A percentile compares a stretch with the other conserved stretches of the same genome.
Evolutionary conservation across 83 land plant species (phyloP).

Genomic region (Picea abies): DNA sequence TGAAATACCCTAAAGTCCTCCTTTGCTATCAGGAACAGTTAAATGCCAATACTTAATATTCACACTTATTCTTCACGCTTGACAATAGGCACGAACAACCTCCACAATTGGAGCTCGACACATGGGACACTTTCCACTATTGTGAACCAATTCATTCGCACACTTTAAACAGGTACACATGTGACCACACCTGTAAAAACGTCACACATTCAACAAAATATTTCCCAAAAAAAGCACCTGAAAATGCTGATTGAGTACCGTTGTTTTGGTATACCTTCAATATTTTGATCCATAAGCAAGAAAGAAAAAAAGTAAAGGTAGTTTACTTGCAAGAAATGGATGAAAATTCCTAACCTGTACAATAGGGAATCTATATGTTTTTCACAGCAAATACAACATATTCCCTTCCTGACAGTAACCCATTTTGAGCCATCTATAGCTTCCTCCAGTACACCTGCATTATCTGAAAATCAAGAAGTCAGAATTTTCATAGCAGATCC

Average conservation of each 20-base stretch:
- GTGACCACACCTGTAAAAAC: slow-evolving; percentile 86
- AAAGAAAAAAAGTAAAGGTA: background rate
- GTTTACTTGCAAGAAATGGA: background rate
- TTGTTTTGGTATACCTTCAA: background rate
- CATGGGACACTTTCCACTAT: slow-evolving; percentile 92
- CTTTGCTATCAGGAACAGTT: too few species aligned
- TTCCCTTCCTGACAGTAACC: slow-evolving; percentile 87
- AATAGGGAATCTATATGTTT: slow-evolving; percentile 84
- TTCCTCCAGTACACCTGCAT: slow-evolving; percentile 51
- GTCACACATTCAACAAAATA: background rate
- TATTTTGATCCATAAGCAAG: background rate
- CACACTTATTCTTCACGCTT: slow-evolving; percentile 30
- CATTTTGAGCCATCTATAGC: slow-evolving; percentile 90
- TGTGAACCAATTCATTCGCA: slow-evolving; percentile 78
- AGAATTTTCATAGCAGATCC: background rate
- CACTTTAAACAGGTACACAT: slow-evolving; percentile 97
- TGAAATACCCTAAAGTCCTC: too few species aligned
- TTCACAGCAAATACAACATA: slow-evolving; percentile 94
- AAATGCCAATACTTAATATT: too few species aligned
- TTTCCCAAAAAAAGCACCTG: background rate
- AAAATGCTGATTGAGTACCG: background rate
- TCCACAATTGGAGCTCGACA: slow-evolving; percentile 95
- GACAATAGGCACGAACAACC: slow-evolving; percentile 87
- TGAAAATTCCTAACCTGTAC: slow-evolving; percentile 68
- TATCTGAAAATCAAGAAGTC: slow-evolving; percentile 8